Conservation (phyloP, 768 basidiomycete species). For the Podaxis pistillaris region DNA sequence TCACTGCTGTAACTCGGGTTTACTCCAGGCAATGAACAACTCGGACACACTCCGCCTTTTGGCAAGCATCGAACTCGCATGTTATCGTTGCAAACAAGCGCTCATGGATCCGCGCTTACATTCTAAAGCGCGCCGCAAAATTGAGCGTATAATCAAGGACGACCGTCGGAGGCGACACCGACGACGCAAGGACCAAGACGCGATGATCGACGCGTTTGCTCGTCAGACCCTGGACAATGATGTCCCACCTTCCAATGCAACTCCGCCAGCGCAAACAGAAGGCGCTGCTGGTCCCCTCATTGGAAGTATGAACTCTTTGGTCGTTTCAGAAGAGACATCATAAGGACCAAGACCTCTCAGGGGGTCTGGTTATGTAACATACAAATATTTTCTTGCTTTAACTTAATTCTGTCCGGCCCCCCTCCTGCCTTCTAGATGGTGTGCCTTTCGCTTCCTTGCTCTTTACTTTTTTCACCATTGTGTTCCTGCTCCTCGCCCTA, state of each 20-base stretch:
- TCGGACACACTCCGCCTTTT: constrained; percentile 80
- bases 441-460: constrained; percentile 12
- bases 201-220: constrained; percentile 79
- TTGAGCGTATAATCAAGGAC: constrained; percentile 82
- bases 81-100: constrained; percentile 72
- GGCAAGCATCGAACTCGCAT: constrained; percentile 83
- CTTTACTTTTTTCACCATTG: not conserved
- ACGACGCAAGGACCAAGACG: constrained; percentile 80
- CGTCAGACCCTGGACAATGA: constrained; percentile 44
- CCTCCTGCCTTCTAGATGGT: constrained; percentile 18
- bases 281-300: constrained; percentile 7
- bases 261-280: not conserved
- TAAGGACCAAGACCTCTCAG: constrained; percentile 14
- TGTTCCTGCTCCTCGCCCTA: constrained; percentile 12
- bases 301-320: constrained; percentile 12
- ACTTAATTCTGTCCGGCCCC: constrained; percentile 19
- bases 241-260: constrained; percentile 10
- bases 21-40: constrained; percentile 69
- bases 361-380: constrained; percentile 12
- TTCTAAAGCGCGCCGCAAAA: constrained; percentile 61
- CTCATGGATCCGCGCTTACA: constrained; percentile 67
- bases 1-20: constrained; percentile 13
- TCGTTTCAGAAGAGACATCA: constrained; percentile 16
- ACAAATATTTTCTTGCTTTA: constrained; percentile 19
- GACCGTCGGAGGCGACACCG: constrained; percentile 79